Conservation (phyloP, 768 basidiomycete species). For the Psilocybe sp. region DNA sequence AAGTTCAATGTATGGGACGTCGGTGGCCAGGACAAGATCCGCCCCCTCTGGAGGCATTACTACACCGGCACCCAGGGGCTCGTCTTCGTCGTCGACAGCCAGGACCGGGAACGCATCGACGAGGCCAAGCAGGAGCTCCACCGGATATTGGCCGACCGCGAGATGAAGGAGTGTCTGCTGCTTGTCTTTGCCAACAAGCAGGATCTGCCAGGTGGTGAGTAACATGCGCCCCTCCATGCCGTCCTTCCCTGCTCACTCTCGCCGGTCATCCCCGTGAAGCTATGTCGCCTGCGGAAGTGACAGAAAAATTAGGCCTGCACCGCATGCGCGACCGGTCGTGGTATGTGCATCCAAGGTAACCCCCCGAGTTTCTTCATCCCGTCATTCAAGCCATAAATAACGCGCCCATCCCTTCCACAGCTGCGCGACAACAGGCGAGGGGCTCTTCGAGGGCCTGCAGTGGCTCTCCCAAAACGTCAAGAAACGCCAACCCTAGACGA, state of each 20-base stretch:
- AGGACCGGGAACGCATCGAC: conserved; percentile 92
- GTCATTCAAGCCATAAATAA: neutral
- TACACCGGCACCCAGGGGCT: conserved; percentile 99
- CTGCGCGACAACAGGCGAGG: conserved; percentile 95
- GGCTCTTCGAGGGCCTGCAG: conserved; percentile 94
- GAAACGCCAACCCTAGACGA: conserved; percentile 71
- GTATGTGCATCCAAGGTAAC: conserved; percentile 98
- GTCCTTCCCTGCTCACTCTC: neutral
- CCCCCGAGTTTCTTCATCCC: neutral
- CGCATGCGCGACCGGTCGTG: conserved; percentile 96
- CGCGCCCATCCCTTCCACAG: conserved; percentile 34
- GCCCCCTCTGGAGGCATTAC: conserved; percentile 98
- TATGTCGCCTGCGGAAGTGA: conserved; percentile 99
- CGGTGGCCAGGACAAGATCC: conserved; percentile 99
- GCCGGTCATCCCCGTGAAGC: conserved; percentile 43
- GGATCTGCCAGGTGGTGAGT: conserved; percentile 91
- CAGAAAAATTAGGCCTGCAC: conserved; percentile 93
- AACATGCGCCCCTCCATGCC: neutral
- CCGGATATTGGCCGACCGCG: conserved; percentile 91
- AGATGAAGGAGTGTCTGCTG: conserved; percentile 96
- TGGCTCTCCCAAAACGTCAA: conserved; percentile 98
- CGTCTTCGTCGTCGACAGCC: conserved; percentile 97
- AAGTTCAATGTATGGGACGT: conserved; percentile 97
- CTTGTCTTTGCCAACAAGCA: conserved; percentile 99
- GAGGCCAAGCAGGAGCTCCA: conserved; percentile 96